Percentiles rank a stretch among this genome's conserved stretches.
phyloP scores from a whole-genome alignment of 495 filamentous ascomycete species.

The Penicillium angulare region DNA sequence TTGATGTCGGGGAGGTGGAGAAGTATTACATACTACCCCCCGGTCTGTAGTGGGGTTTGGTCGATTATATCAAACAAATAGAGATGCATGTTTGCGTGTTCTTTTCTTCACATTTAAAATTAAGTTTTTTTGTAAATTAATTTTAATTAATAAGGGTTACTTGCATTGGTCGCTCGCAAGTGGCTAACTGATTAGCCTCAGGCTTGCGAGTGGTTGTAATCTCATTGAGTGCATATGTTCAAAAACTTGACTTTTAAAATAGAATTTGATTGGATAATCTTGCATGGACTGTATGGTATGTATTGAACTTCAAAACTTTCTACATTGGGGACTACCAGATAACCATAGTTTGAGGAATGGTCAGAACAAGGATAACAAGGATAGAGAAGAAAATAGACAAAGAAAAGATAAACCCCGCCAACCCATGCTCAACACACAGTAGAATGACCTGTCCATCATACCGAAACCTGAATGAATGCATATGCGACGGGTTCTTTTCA shows the following conservation, averaged over 20 bases:
- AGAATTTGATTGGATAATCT: not conserved
- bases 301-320: slow-evolving; percentile 4
- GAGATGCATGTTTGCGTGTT: too few relatives aligned
- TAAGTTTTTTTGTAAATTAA: not conserved
- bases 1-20: not conserved
- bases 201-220: too few relatives aligned
- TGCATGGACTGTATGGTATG: slow-evolving; percentile 5
- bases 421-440: slow-evolving; percentile 10
- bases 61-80: too few relatives aligned
- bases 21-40: not conserved
- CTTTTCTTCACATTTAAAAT: too few relatives aligned
- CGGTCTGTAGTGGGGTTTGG: not conserved
- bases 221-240: not conserved
- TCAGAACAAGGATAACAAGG: not conserved
- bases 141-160: slow-evolving; percentile 15
- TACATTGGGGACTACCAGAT: not conserved
- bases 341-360: not conserved
- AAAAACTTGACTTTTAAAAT: not conserved
- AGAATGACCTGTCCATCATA: slow-evolving; percentile 16
- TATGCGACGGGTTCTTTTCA: slow-evolving; percentile 9
- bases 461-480: slow-evolving; percentile 9
- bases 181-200: too few relatives aligned
- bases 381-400: not conserved
- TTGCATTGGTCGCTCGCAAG: too few relatives aligned
- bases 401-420: slow-evolving; percentile 4